These are phyloP conservation scores for Chenopodium album DNA, from an alignment of 148 eudicot species.

Conservation along the genomic window DNA sequence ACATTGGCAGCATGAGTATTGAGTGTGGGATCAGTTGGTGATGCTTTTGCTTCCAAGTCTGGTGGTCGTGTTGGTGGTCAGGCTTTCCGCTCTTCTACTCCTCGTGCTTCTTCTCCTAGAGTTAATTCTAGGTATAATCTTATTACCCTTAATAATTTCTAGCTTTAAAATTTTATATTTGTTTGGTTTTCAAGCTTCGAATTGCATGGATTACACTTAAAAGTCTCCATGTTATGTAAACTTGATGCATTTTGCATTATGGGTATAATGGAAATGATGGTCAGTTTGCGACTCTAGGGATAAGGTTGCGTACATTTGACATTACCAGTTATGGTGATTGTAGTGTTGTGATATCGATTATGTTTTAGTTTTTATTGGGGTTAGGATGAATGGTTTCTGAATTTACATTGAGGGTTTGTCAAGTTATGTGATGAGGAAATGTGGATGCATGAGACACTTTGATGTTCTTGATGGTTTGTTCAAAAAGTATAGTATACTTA, in stretches of 20 bases:
- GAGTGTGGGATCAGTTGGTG: conserved; percentile 64
- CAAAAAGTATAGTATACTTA: neutral
- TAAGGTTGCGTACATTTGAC: neutral
- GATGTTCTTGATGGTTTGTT: neutral
- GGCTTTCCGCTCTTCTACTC: conserved; percentile 66
- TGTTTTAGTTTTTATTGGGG: too few species aligned
- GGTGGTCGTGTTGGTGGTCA: conserved; percentile 74
- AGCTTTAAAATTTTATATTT: neutral
- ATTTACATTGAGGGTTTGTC: neutral
- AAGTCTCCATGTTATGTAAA: neutral
- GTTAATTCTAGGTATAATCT: conserved; percentile 66
- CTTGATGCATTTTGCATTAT: neutral
- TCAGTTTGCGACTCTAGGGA: neutral
- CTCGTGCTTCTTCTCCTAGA: conserved; percentile 72
- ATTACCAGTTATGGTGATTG: neutral
- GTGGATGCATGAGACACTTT: neutral
- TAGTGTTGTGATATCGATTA: neutral
- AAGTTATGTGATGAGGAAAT: neutral
- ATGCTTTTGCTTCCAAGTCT: conserved; percentile 74
- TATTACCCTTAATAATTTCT: too few species aligned
- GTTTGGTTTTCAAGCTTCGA: too few species aligned
- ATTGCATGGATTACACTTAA: neutral
- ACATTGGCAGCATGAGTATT: conserved; percentile 84
- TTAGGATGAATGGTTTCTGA: neutral
- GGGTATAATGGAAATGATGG: neutral